Conservation (phyloP, 371 early-diverging fungal genomes). For the Mortierella sp. region DNA sequence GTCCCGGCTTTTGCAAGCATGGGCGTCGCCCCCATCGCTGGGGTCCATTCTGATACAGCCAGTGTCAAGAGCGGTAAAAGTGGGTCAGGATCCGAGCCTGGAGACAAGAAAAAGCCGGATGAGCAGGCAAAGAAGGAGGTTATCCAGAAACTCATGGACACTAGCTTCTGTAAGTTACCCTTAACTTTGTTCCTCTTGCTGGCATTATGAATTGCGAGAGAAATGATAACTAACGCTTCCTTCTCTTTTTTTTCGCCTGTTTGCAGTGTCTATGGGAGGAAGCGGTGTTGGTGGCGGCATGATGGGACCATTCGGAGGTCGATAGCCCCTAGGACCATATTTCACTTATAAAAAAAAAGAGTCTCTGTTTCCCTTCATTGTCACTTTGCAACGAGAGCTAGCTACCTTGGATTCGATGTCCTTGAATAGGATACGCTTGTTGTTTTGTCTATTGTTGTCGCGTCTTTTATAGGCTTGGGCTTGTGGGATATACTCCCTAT, state of each 20-base stretch:
- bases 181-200: not conserved
- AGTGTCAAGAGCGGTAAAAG: constrained; percentile 35
- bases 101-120: constrained; percentile 20
- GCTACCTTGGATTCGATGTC: too few species aligned
- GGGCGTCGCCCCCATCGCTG: constrained; percentile 8
- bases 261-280: not conserved
- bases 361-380: not conserved
- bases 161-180: constrained; percentile 23
- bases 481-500: not conserved
- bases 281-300: not conserved
- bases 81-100: constrained; percentile 24
- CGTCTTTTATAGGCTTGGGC: too few species aligned
- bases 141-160: constrained; percentile 31
- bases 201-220: not conserved
- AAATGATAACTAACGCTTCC: not conserved
- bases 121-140: constrained; percentile 19
- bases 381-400: too few species aligned
- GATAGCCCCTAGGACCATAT: not conserved
- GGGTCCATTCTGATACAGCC: constrained; percentile 4
- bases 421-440: too few species aligned
- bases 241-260: not conserved
- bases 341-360: not conserved
- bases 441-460: too few species aligned
- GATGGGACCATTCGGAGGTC: constrained; percentile 7
- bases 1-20: constrained; percentile 19